A percentile compares a stretch with the other conserved stretches of the same genome.
Evolutionary conservation across 2,329 filamentous ascomycete species (phyloP).

Genomic region (Aspergillus japonicus): DNA sequence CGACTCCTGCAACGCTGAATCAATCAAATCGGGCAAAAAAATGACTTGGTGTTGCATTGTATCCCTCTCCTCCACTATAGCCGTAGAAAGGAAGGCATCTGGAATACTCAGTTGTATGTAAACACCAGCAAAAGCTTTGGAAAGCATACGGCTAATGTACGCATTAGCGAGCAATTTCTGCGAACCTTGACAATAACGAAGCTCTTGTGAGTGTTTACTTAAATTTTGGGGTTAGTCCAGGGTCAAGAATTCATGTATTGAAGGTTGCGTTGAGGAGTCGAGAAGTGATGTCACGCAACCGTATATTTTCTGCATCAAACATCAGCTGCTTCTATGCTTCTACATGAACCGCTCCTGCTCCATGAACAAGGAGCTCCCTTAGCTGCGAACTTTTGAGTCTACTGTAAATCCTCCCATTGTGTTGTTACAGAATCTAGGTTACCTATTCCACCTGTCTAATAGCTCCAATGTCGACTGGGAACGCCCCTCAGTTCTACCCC

Average conservation of each 20-base stretch:
- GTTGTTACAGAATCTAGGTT: background rate
- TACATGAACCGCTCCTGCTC: background rate
- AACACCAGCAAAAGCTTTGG: no score
- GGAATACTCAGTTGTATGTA: no score
- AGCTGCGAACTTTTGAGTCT: background rate
- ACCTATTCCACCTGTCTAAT: background rate
- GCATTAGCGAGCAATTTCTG: no score
- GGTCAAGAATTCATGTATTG: background rate
- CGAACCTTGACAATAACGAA: no score
- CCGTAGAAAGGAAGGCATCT: no score
- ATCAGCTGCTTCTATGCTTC: background rate
- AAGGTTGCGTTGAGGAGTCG: background rate
- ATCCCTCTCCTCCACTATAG: no score
- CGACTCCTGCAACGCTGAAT: no score
- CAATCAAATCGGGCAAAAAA: no score
- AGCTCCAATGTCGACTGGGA: background rate
- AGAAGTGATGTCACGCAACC: background rate
- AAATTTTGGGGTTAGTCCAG: background rate
- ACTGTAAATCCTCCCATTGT: background rate
- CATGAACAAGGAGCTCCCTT: background rate
- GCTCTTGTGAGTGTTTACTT: background rate
- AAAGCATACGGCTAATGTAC: no score
- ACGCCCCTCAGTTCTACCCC: conserved; percentile 26
- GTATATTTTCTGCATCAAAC: background rate
- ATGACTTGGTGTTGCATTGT: no score